Evolutionary conservation across 2,329 filamentous ascomycete species (phyloP).

Genomic region (Kalaharituber pfeilii): DNA sequence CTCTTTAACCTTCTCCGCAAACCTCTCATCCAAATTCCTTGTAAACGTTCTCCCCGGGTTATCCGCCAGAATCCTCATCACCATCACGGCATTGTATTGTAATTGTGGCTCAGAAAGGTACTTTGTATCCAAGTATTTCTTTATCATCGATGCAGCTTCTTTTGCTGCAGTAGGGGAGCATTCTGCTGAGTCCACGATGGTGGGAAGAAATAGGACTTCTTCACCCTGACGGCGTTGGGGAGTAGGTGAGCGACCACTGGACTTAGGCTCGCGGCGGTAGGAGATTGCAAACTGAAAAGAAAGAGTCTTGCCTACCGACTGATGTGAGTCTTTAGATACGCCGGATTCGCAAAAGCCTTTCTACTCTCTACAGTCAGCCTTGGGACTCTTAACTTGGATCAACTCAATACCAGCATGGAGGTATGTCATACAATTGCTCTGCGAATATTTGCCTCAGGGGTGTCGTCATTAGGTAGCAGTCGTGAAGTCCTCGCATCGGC

Average conservation of each 20-base stretch:
- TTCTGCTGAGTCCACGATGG: constrained; percentile 87
- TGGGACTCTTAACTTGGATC: background rate
- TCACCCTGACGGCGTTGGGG: constrained; percentile 37
- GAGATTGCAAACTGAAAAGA: background rate
- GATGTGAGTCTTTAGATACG: background rate
- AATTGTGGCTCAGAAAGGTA: constrained; percentile 46
- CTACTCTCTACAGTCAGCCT: background rate
- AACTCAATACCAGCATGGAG: background rate
- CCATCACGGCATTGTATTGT: constrained; percentile 94
- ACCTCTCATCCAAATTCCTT: constrained; percentile 73
- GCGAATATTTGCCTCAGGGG: background rate
- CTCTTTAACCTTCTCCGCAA: constrained; percentile 57
- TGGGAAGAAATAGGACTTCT: constrained; percentile 80
- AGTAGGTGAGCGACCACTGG: background rate
- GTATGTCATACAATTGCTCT: background rate
- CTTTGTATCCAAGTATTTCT: constrained; percentile 63
- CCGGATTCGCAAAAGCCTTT: constrained; percentile 1
- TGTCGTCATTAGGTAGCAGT: background rate
- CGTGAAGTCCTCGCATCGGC: background rate
- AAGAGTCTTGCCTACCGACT: constrained; percentile 1
- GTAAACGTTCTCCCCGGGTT: constrained; percentile 86
- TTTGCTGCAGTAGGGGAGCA: constrained; percentile 73
- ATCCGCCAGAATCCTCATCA: constrained; percentile 76
- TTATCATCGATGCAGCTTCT: constrained; percentile 62
- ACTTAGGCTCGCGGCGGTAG: background rate